Percentiles rank a stretch among this genome's conserved stretches.
These are phyloP conservation scores for Cutaneotrichosporon sp. DNA, from an alignment of 1,284 basidiomycete species.

Conservation along the genomic window DNA sequence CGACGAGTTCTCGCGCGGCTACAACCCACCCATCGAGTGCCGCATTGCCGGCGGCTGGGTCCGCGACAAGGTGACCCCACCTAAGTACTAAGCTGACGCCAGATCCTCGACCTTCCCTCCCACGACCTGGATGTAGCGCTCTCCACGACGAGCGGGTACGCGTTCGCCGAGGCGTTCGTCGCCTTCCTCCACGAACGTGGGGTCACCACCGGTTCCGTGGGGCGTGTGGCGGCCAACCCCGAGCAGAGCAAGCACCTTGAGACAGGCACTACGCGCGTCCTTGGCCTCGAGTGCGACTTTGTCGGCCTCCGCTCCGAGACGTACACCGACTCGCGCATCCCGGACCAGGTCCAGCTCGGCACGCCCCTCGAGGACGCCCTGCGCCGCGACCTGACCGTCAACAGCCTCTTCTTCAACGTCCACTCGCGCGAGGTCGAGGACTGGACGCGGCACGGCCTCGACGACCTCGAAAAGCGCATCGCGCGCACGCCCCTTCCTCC, in stretches of 20 bases:
- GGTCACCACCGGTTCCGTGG: constrained; percentile 62
- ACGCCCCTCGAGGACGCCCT: constrained; percentile 91
- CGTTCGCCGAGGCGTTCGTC: constrained; percentile 82
- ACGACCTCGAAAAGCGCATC: constrained; percentile 75
- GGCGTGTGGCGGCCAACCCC: constrained; percentile 90
- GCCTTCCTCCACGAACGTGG: constrained; percentile 63
- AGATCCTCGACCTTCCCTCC: constrained; percentile 81
- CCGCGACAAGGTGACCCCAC: constrained; percentile 92
- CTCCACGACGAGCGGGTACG: constrained; percentile 81
- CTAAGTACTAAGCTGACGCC: too few species aligned
- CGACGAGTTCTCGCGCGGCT: constrained; percentile 42
- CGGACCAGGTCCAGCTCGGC: constrained; percentile 81
- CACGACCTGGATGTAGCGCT: constrained; percentile 95
- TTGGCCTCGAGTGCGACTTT: constrained; percentile 86
- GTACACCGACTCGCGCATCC: constrained; percentile 89
- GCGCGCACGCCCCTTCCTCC: constrained; percentile 90
- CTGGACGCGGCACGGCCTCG: constrained; percentile 78
- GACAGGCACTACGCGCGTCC: constrained; percentile 84
- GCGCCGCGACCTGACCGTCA: constrained; percentile 92
- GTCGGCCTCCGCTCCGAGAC: constrained; percentile 93
- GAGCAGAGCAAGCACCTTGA: constrained; percentile 98
- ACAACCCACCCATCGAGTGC: constrained; percentile 61
- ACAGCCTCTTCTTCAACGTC: constrained; percentile 94
- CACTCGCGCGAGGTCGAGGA: constrained; percentile 89
- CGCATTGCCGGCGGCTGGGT: constrained; percentile 97